Evolutionary conservation across 2,329 filamentous ascomycete genomes (phyloP), one percentile per base, ranked within the genome.

Genomic region (Phialocephala subalpina): DNA sequence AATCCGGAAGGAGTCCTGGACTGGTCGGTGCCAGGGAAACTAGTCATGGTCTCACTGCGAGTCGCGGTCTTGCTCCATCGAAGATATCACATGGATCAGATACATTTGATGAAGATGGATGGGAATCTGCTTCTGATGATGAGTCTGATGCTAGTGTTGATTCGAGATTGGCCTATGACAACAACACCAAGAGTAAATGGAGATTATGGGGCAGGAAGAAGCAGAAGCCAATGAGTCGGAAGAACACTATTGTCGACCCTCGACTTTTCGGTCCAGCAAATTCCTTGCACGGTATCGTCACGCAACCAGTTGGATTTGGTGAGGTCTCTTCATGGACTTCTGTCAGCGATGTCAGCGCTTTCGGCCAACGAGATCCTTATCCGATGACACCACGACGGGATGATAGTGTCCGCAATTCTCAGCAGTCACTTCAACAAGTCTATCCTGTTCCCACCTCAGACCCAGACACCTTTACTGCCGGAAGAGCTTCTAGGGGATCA

Each of bases 381-480:
- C 60, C 61, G 22, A 14, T 55, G n/a, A 52, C 36, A 52, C 64
- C 63, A n/a, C 29, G 58, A 33, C 47, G 52, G 49, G 49, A 11
- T 6, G 22, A 33, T 25, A 62, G 57, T 57, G 22, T 12, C 25
- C 58, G 62, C 20, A 55, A 82, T 76, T 69, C 73, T 18, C 70
- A 73, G 45, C 53, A 59, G n/a, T 70, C 83, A 11, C 80, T 92
- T 78, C 88, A 90, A 73, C 83, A 86, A 35, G 86, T 93, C 38
- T 90, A 89, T 70, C 87, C 92, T 8, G 80, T 90, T 36, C 86
- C 90, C 4, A 90, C 90, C 0, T 84, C 84, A 2, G 92, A 94
- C 69, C 87, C 88, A 7, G 82, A 79, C 22, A 82, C 80, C 29
- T 90, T 90, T 70, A 89, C 92, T 69, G 86, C 83, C 58, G 80